A percentile compares a stretch with the other conserved stretches of the same genome.
These are phyloP conservation scores for Priceomyces carsonii DNA, from an alignment of 805 yeast species.

Conservation along the genomic window DNA sequence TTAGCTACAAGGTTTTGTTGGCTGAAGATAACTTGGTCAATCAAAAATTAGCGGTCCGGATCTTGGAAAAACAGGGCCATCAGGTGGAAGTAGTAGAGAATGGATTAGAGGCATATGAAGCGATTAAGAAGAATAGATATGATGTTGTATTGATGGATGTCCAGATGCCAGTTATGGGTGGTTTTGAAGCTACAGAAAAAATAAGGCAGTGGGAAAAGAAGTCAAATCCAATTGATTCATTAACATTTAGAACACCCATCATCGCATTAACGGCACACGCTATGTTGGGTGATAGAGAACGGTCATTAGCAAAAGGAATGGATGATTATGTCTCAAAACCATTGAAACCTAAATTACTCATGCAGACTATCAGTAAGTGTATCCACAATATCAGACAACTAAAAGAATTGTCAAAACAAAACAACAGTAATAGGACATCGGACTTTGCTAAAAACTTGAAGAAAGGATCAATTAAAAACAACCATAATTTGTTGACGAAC, in stretches of 20 bases:
- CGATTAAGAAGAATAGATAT: constrained; percentile 63
- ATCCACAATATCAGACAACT: constrained; percentile 68
- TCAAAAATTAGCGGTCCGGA: constrained; percentile 83
- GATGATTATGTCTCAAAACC: constrained; percentile 91
- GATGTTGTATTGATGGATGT: constrained; percentile 92
- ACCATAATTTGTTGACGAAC: constrained; percentile 11
- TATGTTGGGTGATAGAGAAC: constrained; percentile 89
- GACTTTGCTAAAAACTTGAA: constrained; percentile 48
- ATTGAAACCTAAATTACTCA: constrained; percentile 74
- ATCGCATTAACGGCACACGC: constrained; percentile 93
- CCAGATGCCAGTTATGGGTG: constrained; percentile 96
- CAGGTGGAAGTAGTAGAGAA: constrained; percentile 82
- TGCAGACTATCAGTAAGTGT: constrained; percentile 84
- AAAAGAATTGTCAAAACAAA: constrained; percentile 54
- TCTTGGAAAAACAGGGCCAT: constrained; percentile 84
- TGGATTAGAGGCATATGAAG: constrained; percentile 80
- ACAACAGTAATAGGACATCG: constrained; percentile 44
- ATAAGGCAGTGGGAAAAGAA: constrained; percentile 88
- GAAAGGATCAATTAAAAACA: constrained; percentile 30
- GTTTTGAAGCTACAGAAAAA: constrained; percentile 86
- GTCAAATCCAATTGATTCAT: constrained; percentile 67
- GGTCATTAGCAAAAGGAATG: constrained; percentile 86
- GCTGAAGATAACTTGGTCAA: constrained; percentile 89
- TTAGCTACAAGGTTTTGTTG: constrained; percentile 68
- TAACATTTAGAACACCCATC: constrained; percentile 78